A percentile compares a stretch with the other conserved stretches of the same genome.
These are phyloP conservation scores for Chiua virens DNA, from an alignment of 768 basidiomycete genomes.

Conservation along the genomic window DNA sequence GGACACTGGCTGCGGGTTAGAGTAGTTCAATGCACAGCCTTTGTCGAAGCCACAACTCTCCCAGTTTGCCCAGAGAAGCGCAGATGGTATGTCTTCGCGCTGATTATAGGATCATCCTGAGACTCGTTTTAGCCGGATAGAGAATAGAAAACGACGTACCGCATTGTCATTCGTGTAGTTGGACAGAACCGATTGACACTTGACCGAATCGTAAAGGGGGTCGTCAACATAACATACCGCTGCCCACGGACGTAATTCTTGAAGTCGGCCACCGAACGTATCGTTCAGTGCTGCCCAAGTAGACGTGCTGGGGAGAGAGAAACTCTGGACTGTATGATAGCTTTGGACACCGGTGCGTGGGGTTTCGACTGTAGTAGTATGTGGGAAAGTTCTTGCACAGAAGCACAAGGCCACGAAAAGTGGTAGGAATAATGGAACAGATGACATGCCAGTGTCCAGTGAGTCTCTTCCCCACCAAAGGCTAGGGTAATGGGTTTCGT, in stretches of 20 bases:
- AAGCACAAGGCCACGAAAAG: no score
- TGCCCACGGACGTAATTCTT: conserved; percentile 21
- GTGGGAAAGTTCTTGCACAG: no score
- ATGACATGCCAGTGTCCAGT: no score
- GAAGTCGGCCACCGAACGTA: conserved; percentile 17
- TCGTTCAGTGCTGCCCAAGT: conserved; percentile 14
- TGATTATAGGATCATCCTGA: neutral
- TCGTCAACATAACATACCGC: conserved; percentile 21
- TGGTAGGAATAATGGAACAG: no score
- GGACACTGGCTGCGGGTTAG: conserved; percentile 16
- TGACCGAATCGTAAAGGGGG: conserved; percentile 14
- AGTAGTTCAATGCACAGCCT: conserved; percentile 19
- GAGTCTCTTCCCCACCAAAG: no score
- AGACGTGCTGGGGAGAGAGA: neutral
- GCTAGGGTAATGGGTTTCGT: no score
- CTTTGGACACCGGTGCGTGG: no score
- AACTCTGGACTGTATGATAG: no score
- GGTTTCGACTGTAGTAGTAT: no score
- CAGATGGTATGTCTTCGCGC: conserved; percentile 19
- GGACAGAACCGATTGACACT: conserved; percentile 12
- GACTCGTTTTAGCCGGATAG: neutral
- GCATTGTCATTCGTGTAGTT: conserved; percentile 12
- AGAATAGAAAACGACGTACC: neutral
- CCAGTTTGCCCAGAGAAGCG: conserved; percentile 26
- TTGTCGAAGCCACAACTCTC: conserved; percentile 17